phyloP scores from a whole-genome alignment of 2,329 filamentous ascomycete genomes.

The Fusarium sp. region DNA sequence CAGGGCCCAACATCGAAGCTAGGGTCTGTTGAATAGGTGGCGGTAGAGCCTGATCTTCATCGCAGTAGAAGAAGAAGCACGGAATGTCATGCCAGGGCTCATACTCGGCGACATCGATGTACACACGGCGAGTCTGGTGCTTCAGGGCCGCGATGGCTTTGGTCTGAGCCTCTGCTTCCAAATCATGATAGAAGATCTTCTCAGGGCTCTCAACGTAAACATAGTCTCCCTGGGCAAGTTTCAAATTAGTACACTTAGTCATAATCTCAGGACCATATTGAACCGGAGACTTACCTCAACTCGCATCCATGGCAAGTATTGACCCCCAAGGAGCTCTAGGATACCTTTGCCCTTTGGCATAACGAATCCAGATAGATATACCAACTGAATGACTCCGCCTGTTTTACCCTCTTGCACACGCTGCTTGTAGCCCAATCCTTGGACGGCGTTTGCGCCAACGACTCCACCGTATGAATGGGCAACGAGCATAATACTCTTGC shows the following conservation, averaged over 20 bases:
- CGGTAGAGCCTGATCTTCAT: slow-evolving; percentile 17
- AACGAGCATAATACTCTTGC: slow-evolving; percentile 21
- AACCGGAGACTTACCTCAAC: slow-evolving; percentile 1
- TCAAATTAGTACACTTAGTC: neutral
- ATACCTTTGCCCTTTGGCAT: slow-evolving; percentile 10
- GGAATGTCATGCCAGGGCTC: slow-evolving; percentile 23
- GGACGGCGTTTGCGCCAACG: slow-evolving; percentile 10
- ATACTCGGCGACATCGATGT: neutral
- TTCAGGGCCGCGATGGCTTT: slow-evolving; percentile 5
- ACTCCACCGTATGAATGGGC: slow-evolving; percentile 24
- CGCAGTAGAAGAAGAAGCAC: slow-evolving; percentile 13
- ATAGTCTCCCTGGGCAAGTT: slow-evolving; percentile 8
- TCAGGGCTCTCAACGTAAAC: slow-evolving; percentile 18
- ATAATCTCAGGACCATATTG: neutral
- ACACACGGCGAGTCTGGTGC: slow-evolving; percentile 26
- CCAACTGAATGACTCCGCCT: slow-evolving; percentile 14
- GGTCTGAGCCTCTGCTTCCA: neutral
- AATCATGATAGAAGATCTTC: slow-evolving; percentile 17
- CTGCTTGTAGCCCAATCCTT: slow-evolving; percentile 21
- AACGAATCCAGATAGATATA: slow-evolving; percentile 13
- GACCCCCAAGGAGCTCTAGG: slow-evolving; percentile 1
- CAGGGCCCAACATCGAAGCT: neutral
- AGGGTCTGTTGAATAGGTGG: slow-evolving; percentile 13
- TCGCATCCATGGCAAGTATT: slow-evolving; percentile 27
- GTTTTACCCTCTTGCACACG: slow-evolving; percentile 14